Conservation (phyloP, 768 basidiomycete genomes). For the Suillus weaverae region DNA sequence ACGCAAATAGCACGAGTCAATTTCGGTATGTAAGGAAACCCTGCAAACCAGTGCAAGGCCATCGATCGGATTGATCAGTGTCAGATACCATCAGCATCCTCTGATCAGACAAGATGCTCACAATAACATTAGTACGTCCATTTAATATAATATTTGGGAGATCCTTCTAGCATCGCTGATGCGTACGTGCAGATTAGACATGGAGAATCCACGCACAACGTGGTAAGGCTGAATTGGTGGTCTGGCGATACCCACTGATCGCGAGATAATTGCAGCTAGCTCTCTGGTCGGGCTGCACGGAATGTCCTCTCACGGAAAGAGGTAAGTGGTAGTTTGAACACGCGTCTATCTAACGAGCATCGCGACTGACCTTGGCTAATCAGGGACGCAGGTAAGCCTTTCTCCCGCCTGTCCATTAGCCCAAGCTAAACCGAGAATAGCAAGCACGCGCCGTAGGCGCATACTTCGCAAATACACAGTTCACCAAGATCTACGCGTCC, state of each 20-base stretch:
- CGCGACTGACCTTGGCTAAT: not conserved
- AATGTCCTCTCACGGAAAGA: slow-evolving; percentile 6
- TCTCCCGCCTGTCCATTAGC: not conserved
- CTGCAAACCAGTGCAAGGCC: no score
- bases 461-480: slow-evolving; percentile 47
- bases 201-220: slow-evolving; percentile 76
- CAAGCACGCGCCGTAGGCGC: slow-evolving; percentile 68
- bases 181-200: slow-evolving; percentile 58
- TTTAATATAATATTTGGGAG: not conserved
- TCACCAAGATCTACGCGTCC: slow-evolving; percentile 65
- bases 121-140: not conserved
- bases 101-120: not conserved
- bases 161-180: not conserved
- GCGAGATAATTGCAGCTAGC: not conserved
- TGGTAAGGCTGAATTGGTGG: slow-evolving; percentile 43
- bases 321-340: not conserved
- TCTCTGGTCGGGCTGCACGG: slow-evolving; percentile 3
- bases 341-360: not conserved
- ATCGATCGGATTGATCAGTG: not conserved
- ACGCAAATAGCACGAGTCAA: not conserved
- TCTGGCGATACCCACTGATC: not conserved
- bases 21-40: not conserved
- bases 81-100: not conserved
- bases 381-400: not conserved
- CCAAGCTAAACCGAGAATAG: slow-evolving; percentile 27